Evolutionary conservation across 2,329 filamentous ascomycete genomes (phyloP), one percentile per base, ranked within the genome.

Genomic region (Arthrobotrys iridis): DNA sequence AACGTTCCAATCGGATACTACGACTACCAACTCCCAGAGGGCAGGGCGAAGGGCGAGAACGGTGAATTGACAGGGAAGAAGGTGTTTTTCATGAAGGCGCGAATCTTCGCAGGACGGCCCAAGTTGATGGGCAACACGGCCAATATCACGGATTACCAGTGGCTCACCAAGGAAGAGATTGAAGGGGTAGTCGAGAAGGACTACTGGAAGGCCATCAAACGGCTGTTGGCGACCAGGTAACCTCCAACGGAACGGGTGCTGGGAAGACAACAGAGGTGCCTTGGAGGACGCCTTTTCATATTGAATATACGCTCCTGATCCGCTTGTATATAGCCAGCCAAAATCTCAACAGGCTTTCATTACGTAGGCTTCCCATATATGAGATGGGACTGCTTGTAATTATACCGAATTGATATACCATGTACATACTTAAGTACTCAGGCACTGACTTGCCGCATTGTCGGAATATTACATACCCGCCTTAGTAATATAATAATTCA

Each of bases 91-190:
- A 88, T 98, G 85, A 98, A 98, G 86, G 92, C 89, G 58, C 88
- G 95, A 77, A 98, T 99, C 82, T 92, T 98, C 91, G 93, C 93
- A 33, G 95, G 95, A n/a, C 95, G 98, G 84, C 93, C 91, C 28
- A 88, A 97, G 82, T 83, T 98, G 60, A 84, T 85, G 77, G 85
- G 85, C 72, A 97, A 95, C 83, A 84, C 85, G 76, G 86, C 91
- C 67, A 91, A 90, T 4, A 85, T 95, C 63, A 85, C 86, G 63
- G 93, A 97, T 82, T 99, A 95, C 84, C 89, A 91, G 84, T 99
- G 95, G 95, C 83, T 98, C 80, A 90, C 92, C 22, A 93, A 91
- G 82, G 92, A 97, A 77, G 95, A 99, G 86, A 86, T 98, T 66
- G 82, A 90, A 82, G 84, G 88, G 79, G 85, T 86, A 77, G 86